These are phyloP conservation scores for Adansonia gregorii DNA, from an alignment of 441 rosid genomes.

Conservation along the genomic window DNA sequence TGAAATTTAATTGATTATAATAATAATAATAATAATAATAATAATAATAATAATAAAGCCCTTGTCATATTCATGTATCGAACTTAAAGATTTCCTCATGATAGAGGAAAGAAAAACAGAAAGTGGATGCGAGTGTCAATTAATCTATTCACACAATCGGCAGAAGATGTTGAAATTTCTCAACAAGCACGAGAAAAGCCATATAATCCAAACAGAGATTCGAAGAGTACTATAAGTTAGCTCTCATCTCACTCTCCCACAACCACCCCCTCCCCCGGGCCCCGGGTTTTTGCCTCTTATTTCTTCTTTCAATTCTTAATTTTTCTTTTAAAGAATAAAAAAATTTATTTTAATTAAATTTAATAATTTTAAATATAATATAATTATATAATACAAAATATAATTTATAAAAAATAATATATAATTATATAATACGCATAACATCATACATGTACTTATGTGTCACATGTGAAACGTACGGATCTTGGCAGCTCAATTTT, in stretches of 20 bases:
- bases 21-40: too few relatives aligned
- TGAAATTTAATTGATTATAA: too few relatives aligned
- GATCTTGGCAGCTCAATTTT: not conserved
- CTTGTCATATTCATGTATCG: not conserved
- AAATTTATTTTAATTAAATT: too few relatives aligned
- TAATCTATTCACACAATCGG: not conserved
- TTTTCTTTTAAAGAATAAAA: not conserved
- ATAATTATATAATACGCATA: too few relatives aligned
- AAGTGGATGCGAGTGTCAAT: not conserved
- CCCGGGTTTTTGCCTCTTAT: too few relatives aligned
- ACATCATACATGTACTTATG: not conserved
- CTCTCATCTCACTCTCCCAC: slow-evolving; percentile 4
- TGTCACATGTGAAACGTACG: slow-evolving; percentile 23
- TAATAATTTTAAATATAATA: too few relatives aligned
- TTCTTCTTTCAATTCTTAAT: too few relatives aligned
- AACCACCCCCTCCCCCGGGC: too few relatives aligned
- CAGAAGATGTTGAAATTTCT: not conserved
- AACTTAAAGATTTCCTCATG: not conserved
- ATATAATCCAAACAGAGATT: not conserved
- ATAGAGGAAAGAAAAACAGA: not conserved
- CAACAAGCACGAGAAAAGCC: not conserved
- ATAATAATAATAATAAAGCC: too few relatives aligned
- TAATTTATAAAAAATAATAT: too few relatives aligned
- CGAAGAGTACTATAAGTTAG: not conserved
- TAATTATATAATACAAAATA: too few relatives aligned